Percentiles rank a stretch among this genome's conserved stretches.
Evolutionary conservation across 352 stramenopile species (phyloP).

Genomic region (Globisporangium radiosum): DNA sequence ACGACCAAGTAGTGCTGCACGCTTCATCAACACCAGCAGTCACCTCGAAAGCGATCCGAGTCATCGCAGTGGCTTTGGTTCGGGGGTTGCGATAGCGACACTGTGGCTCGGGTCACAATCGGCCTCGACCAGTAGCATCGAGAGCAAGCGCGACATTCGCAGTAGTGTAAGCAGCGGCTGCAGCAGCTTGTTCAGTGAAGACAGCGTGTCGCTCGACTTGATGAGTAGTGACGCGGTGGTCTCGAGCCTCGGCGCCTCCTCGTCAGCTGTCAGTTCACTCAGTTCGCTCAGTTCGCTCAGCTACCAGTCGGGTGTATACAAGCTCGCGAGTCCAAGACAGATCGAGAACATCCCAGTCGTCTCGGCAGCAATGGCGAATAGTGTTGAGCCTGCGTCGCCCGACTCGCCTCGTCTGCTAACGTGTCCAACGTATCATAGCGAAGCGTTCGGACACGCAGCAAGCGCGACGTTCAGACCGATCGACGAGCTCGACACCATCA

Average conservation of each 20-base stretch:
- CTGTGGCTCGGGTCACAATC: not conserved
- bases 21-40: too few relatives aligned
- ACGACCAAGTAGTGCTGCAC: not conserved
- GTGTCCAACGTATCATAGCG: not conserved
- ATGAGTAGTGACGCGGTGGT: slow-evolving; percentile 4
- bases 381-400: not conserved
- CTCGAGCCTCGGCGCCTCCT: slow-evolving; percentile 1
- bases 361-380: not conserved
- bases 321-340: slow-evolving; percentile 2
- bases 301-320: not conserved
- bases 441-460: not conserved
- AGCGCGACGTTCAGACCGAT: not conserved
- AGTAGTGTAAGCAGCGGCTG: not conserved
- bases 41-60: not conserved
- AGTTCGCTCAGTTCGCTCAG: slow-evolving; percentile 9
- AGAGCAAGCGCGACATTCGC: not conserved
- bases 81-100: not conserved
- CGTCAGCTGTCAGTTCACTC: slow-evolving; percentile 3
- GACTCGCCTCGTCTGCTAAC: not conserved
- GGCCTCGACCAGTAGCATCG: not conserved
- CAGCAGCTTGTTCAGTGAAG: not conserved
- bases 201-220: not conserved
- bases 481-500: not conserved
- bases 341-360: slow-evolving; percentile 11
- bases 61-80: not conserved